Base-by-base conservation (phyloP, 495 filamentous ascomycete genomes). In the Penicillium argentinense region DNA sequence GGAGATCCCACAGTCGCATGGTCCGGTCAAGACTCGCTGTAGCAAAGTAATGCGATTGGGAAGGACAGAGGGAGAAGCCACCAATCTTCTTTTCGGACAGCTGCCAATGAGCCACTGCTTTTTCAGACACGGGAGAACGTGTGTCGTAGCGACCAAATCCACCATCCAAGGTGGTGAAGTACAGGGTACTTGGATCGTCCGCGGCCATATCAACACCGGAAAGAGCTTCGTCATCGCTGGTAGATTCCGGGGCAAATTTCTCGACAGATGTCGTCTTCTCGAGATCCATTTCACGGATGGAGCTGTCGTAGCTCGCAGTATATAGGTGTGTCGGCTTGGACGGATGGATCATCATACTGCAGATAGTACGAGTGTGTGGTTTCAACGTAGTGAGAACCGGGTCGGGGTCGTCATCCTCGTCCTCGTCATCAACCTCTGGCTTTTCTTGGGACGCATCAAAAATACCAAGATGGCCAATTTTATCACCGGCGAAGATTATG, bases 11-110 rank as follows among this genome's bases (percentile, higher is more conserved):
- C 18, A 98, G 73, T 49, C 91, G 88, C 48, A 98, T 71, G 3
- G 83, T 91, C 3, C 93, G 81, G 62, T 98, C 95, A 3, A 98
- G 76, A 9, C 88, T 92, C 6, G 90, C 92, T 0, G 93, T 97
- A 1, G 91, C 89, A n/a, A 93, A 60, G 28, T 93, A 81, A 63
- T 97, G 84, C 0, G 89, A 81, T 0, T 86, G 73, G 0, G 78
- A 64, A 0, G 95, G 93, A 51, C 92, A 82, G 3, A 96, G 59
- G 1, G 82, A 85, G 71, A 97, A 96, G 1, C 93, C 93, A 18
- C 95, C 95, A 40, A 98, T 97, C 59, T 98, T 98, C 67, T 93
- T 92, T 40, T 95, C 89, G 1, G 84, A 86, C 8, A 98, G 69
- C n/a, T 80, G 71, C 77, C 86, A 91, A 5, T 83, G 70, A 3